These are phyloP conservation scores for Voacanga thouarsii DNA, from an alignment of 257 asterid species.

Conservation along the genomic window DNA sequence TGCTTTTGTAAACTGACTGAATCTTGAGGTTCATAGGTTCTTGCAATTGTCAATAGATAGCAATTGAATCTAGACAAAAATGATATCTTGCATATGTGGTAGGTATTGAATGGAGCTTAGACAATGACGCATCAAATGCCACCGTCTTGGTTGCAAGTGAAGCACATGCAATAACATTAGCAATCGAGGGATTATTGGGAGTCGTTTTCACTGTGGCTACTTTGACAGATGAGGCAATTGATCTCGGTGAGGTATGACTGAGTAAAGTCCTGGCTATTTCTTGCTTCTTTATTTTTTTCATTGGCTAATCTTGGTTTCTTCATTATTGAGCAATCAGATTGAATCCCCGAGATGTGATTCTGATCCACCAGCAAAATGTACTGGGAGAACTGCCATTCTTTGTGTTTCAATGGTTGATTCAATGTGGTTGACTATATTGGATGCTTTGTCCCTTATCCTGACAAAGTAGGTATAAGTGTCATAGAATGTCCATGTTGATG, in stretches of 20 bases:
- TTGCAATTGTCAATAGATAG: constrained; percentile 3
- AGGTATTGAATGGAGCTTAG: constrained; percentile 99
- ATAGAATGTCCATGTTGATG: constrained; percentile 15
- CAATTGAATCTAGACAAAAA: background rate
- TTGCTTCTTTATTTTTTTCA: constrained; percentile 14
- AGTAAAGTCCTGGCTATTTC: constrained; percentile 8
- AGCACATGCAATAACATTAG: constrained; percentile 96
- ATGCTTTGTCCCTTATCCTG: constrained; percentile 87
- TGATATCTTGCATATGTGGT: constrained; percentile 19
- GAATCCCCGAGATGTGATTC: constrained; percentile 87
- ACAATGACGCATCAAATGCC: constrained; percentile 92
- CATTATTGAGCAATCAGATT: constrained; percentile 57
- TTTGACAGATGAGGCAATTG: constrained; percentile 95
- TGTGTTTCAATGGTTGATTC: constrained; percentile 91
- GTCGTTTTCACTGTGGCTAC: constrained; percentile 96
- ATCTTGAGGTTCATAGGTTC: background rate
- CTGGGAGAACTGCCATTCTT: constrained; percentile 72
- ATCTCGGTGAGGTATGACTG: constrained; percentile 80
- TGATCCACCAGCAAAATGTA: constrained; percentile 56
- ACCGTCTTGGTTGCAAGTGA: constrained; percentile 98
- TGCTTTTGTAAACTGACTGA: background rate
- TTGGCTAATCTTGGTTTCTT: constrained; percentile 27
- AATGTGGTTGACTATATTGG: constrained; percentile 86
- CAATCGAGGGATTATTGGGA: constrained; percentile 94
- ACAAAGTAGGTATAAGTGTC: constrained; percentile 57